Evolutionary conservation across 192 early-diverging fungal genomes (phyloP).

Genomic region (Mortierella alpina): DNA sequence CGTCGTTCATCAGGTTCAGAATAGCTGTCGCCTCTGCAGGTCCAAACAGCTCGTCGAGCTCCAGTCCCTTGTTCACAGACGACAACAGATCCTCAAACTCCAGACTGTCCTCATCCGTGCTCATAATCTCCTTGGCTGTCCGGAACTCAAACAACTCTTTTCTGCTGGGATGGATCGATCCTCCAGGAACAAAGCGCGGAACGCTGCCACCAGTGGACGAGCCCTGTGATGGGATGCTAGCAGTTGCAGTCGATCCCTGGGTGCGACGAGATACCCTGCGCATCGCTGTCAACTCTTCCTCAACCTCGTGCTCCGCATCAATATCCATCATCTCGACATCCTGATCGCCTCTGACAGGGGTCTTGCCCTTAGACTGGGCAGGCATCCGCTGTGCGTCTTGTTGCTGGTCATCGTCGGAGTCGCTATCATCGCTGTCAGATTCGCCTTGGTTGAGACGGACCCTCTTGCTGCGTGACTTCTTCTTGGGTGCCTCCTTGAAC

Average conservation of each 20-base stretch:
- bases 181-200: slow-evolving; percentile 37
- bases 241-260: slow-evolving; percentile 8
- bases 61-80: slow-evolving; percentile 65
- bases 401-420: slow-evolving; percentile 54
- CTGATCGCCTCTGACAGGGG: slow-evolving; percentile 8
- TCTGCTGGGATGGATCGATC: slow-evolving; percentile 38
- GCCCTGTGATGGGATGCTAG: slow-evolving; percentile 27
- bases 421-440: slow-evolving; percentile 58
- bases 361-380: slow-evolving; percentile 35
- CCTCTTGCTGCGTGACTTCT: slow-evolving; percentile 57
- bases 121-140: slow-evolving; percentile 33
- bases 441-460: slow-evolving; percentile 56
- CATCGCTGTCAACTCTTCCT: slow-evolving; percentile 34
- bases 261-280: slow-evolving; percentile 32
- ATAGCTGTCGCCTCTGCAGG: slow-evolving; percentile 68
- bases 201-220: slow-evolving; percentile 12
- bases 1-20: slow-evolving; percentile 67
- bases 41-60: slow-evolving; percentile 57
- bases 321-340: slow-evolving; percentile 54
- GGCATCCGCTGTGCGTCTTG: slow-evolving; percentile 4
- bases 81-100: slow-evolving; percentile 65
- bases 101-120: slow-evolving; percentile 61
- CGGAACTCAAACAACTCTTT: slow-evolving; percentile 23
- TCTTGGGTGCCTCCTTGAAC: slow-evolving; percentile 85
- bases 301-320: slow-evolving; percentile 31